Conservation (phyloP, 176 grass and related monocot genomes). For the Aegilops speltoides region DNA sequence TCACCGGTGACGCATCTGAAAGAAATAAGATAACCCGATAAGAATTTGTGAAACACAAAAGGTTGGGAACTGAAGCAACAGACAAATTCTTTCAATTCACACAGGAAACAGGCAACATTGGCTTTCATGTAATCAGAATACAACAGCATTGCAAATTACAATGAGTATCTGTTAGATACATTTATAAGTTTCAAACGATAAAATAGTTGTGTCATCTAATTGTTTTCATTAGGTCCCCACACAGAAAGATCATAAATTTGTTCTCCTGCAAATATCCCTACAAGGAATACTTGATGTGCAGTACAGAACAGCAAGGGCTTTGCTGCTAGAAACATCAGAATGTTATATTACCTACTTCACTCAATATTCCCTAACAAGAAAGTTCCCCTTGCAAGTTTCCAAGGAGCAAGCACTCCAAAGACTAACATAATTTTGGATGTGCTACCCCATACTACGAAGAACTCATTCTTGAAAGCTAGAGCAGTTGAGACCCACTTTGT, state of each 20-base stretch:
- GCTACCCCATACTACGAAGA: conserved; percentile 65
- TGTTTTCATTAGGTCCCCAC: background rate
- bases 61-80: background rate
- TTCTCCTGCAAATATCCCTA: too few relatives aligned
- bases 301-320: too few relatives aligned
- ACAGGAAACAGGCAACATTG: too few relatives aligned
- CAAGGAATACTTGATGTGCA: too few relatives aligned
- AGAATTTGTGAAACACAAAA: background rate
- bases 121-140: too few relatives aligned
- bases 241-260: too few relatives aligned
- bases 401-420: background rate
- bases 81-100: too few relatives aligned
- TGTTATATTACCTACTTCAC: background rate
- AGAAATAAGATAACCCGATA: conserved; percentile 4
- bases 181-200: background rate
- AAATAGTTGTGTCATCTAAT: background rate
- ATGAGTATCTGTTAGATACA: background rate
- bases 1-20: conserved; percentile 26
- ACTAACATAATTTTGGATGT: background rate
- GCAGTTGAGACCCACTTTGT: too few relatives aligned
- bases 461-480: conserved; percentile 55
- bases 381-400: background rate
- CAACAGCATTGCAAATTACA: too few relatives aligned
- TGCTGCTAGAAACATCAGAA: background rate
- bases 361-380: background rate